phyloP scores from a whole-genome alignment of 2,329 filamentous ascomycete species.

The Xylariales sp. region DNA sequence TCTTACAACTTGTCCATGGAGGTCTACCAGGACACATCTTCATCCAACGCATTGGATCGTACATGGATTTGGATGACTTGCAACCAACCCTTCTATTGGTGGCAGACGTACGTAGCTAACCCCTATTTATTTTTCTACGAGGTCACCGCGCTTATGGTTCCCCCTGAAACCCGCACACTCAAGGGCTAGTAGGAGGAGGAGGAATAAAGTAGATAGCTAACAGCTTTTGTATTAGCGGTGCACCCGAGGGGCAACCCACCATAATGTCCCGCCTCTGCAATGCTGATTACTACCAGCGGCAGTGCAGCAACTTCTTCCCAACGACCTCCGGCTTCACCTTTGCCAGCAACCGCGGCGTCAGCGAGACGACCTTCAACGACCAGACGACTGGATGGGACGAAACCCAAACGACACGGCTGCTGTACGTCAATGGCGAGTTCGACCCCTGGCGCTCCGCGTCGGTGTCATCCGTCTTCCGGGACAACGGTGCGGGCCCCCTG shows the following conservation, averaged over 20 bases:
- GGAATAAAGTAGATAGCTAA: too few relatives aligned
- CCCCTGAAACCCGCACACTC: too few relatives aligned
- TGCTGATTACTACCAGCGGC: slow-evolving; percentile 47
- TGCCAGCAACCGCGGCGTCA: slow-evolving; percentile 39
- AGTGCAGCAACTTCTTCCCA: slow-evolving; percentile 55
- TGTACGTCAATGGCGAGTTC: slow-evolving; percentile 54
- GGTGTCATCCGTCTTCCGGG: slow-evolving; percentile 47
- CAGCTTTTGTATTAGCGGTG: too few relatives aligned
- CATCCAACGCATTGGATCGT: slow-evolving; percentile 40
- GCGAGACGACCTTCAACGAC: slow-evolving; percentile 43
- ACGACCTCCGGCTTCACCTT: slow-evolving; percentile 43
- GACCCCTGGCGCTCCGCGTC: slow-evolving; percentile 56
- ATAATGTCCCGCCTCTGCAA: slow-evolving; percentile 48
- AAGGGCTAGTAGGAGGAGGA: too few relatives aligned
- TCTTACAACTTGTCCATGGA: slow-evolving; percentile 45
- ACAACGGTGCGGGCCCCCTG: slow-evolving; percentile 51
- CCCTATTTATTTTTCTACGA: too few relatives aligned
- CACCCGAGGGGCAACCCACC: slow-evolving; percentile 36
- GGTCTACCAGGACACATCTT: slow-evolving; percentile 43
- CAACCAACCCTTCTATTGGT: slow-evolving; percentile 59
- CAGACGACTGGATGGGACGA: slow-evolving; percentile 53
- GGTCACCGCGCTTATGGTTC: too few relatives aligned
- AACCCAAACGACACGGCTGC: slow-evolving; percentile 45
- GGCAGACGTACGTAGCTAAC: slow-evolving; percentile 39
- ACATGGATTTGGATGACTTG: slow-evolving; percentile 60